Evolutionary conservation across 2,329 filamentous ascomycete genomes (phyloP).

Genomic region (Fusarium phyllophilum): DNA sequence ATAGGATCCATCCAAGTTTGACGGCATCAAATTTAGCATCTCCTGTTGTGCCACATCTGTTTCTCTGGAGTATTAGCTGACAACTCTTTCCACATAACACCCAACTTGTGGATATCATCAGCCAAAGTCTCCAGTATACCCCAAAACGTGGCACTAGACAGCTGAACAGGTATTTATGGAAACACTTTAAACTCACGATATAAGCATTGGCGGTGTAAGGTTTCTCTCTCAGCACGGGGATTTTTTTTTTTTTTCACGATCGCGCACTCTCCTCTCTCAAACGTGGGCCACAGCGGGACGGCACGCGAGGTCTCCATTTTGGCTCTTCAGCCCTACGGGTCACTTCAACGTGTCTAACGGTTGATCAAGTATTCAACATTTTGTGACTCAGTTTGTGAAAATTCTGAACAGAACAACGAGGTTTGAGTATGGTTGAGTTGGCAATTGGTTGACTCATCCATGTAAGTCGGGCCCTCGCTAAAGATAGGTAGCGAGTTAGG

Average conservation of each 20-base stretch:
- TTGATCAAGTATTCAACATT: background rate
- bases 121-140: background rate
- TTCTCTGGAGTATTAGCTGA: background rate
- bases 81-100: background rate
- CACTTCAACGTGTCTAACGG: background rate
- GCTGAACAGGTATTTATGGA: slow-evolving; percentile 3
- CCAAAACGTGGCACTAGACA: slow-evolving; percentile 10
- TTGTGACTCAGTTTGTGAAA: slow-evolving; percentile 11
- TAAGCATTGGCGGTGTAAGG: slow-evolving; percentile 31
- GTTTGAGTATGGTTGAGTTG: slow-evolving; percentile 5
- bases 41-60: background rate
- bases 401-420: background rate
- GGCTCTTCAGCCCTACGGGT: slow-evolving; percentile 24
- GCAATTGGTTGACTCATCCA: slow-evolving; percentile 10
- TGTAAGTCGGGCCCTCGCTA: slow-evolving; percentile 14
- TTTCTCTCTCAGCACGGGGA: slow-evolving; percentile 5
- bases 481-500: background rate
- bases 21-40: background rate
- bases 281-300: slow-evolving; percentile 22
- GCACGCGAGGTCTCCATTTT: slow-evolving; percentile 9
- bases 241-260: background rate
- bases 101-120: slow-evolving; percentile 15
- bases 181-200: slow-evolving; percentile 12
- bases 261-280: slow-evolving; percentile 3
- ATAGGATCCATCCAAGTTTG: background rate